phyloP scores from a whole-genome alignment of 805 yeast genomes.

The Middelhovenomyces tepae region DNA sequence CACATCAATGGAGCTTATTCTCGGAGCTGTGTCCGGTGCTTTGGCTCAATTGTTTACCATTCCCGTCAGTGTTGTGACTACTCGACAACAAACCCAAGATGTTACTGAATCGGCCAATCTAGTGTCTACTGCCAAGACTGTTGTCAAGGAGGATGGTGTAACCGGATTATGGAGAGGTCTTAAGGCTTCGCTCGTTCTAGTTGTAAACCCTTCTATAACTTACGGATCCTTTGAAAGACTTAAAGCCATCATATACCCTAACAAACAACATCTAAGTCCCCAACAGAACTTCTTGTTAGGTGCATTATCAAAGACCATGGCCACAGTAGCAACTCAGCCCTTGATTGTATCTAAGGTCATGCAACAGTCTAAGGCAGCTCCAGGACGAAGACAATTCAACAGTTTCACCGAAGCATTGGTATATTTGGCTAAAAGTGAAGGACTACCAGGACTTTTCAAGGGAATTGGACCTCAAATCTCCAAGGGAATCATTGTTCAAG shows the following conservation, averaged over 20 bases:
- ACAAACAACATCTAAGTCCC: slow-evolving; percentile 40
- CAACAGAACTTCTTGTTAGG: slow-evolving; percentile 63
- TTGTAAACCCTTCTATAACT: slow-evolving; percentile 79
- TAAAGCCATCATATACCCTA: slow-evolving; percentile 40
- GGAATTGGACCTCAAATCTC: slow-evolving; percentile 73
- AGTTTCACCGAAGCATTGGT: slow-evolving; percentile 55
- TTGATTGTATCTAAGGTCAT: slow-evolving; percentile 76
- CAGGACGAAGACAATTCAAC: slow-evolving; percentile 30
- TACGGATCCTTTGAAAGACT: slow-evolving; percentile 72
- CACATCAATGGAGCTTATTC: slow-evolving; percentile 48
- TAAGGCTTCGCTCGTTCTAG: slow-evolving; percentile 68
- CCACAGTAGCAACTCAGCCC: slow-evolving; percentile 77
- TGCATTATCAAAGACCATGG: slow-evolving; percentile 70
- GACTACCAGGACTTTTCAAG: slow-evolving; percentile 58
- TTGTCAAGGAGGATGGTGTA: slow-evolving; percentile 54
- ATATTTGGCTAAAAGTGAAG: slow-evolving; percentile 57
- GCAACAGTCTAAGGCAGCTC: slow-evolving; percentile 42
- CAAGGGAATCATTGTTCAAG: slow-evolving; percentile 80
- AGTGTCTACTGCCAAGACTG: slow-evolving; percentile 38
- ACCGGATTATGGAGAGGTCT: slow-evolving; percentile 77
- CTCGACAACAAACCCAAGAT: slow-evolving; percentile 38
- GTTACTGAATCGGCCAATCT: slow-evolving; percentile 24
- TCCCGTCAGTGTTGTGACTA: slow-evolving; percentile 71
- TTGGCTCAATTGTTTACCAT: slow-evolving; percentile 70
- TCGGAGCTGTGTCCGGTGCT: slow-evolving; percentile 79